Evolutionary conservation across 1,284 basidiomycete species (phyloP).

Genomic region (Puccinia polysora): DNA sequence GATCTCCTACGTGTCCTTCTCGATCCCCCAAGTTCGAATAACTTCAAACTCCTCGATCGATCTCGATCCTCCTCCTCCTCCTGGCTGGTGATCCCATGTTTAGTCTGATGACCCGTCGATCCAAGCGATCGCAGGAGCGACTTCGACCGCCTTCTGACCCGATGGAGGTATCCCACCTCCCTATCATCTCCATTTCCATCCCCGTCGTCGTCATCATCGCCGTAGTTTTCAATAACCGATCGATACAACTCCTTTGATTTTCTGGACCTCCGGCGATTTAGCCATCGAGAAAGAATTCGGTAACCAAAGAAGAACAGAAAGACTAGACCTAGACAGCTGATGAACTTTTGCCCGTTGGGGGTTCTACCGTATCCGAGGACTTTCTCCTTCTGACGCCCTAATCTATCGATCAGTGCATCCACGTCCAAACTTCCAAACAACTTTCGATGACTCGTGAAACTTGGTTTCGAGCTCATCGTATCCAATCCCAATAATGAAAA

Average conservation of each 20-base stretch:
- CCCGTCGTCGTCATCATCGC: constrained; percentile 7
- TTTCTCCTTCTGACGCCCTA: constrained; percentile 16
- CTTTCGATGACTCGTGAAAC: constrained; percentile 10
- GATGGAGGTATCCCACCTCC: no score
- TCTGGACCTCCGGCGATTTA: background rate
- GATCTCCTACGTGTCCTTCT: no score
- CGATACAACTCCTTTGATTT: background rate
- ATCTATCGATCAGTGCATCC: constrained; percentile 5
- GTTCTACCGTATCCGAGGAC: constrained; percentile 12
- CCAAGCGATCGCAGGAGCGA: no score
- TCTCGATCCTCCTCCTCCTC: no score
- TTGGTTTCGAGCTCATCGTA: background rate
- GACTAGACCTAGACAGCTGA: background rate
- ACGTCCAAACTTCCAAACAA: constrained; percentile 10
- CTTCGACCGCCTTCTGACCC: no score
- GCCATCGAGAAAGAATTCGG: background rate
- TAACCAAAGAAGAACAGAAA: background rate
- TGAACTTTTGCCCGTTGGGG: background rate
- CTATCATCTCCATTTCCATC: no score
- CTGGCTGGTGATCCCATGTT: no score
- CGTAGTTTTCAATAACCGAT: background rate
- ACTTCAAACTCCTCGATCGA: no score
- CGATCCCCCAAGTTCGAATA: no score
- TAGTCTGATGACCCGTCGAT: no score
- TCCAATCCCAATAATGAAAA: constrained; percentile 46